Conservation (phyloP, 176 grass and related monocot genomes). For the Stipa capillata region DNA sequence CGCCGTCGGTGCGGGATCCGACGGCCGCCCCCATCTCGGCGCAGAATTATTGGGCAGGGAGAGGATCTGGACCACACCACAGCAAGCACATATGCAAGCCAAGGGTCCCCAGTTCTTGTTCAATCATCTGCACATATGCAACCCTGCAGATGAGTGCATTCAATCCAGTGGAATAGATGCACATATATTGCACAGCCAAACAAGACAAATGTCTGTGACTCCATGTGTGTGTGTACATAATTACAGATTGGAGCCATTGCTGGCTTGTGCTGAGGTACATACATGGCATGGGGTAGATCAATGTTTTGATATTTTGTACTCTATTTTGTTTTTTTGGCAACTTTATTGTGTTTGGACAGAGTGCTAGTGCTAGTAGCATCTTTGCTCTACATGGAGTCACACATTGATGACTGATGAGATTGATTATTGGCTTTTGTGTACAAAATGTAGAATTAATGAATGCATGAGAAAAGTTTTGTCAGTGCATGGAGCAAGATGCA, state of each 20-base stretch:
- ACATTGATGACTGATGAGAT: too few relatives aligned
- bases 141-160: slow-evolving; percentile 9
- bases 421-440: too few relatives aligned
- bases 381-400: too few relatives aligned
- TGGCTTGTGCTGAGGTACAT: background rate
- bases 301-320: background rate
- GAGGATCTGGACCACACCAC: slow-evolving; percentile 1
- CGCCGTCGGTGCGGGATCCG: background rate
- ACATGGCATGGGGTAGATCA: slow-evolving; percentile 3
- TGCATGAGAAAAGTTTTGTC: background rate
- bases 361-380: too few relatives aligned
- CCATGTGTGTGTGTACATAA: background rate
- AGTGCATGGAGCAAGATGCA: background rate
- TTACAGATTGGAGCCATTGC: background rate
- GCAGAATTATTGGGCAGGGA: background rate
- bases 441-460: too few relatives aligned
- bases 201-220: too few relatives aligned
- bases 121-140: slow-evolving; percentile 19
- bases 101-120: background rate
- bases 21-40: background rate
- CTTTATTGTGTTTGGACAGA: background rate
- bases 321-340: background rate
- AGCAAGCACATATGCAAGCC: background rate
- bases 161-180: background rate
- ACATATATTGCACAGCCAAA: background rate